A percentile compares a stretch with the other conserved stretches of the same genome.
These are phyloP conservation scores for Phytopythium oedochilum DNA, from an alignment of 352 stramenopile genomes.

Conservation along the genomic window DNA sequence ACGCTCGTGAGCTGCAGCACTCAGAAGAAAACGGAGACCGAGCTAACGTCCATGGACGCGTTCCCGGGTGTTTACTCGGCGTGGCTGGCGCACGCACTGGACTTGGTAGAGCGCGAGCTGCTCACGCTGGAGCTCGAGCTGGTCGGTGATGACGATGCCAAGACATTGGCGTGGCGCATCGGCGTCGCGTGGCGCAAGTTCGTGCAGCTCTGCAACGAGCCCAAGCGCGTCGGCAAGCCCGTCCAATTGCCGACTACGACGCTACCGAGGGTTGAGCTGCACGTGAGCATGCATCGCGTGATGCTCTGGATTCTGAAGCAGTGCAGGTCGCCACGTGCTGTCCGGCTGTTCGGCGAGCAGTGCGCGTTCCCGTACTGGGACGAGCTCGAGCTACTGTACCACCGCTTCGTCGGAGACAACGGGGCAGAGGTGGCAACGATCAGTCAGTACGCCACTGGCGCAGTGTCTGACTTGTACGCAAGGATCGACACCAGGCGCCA, in stretches of 20 bases:
- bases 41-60: slow-evolving; percentile 14
- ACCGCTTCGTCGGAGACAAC: slow-evolving; percentile 18
- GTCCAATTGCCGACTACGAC: slow-evolving; percentile 5
- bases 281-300: slow-evolving; percentile 28
- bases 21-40: neutral
- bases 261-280: slow-evolving; percentile 7
- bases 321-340: slow-evolving; percentile 3
- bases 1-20: neutral
- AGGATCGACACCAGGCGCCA: slow-evolving; percentile 38
- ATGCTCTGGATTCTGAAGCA: slow-evolving; percentile 59
- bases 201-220: slow-evolving; percentile 6
- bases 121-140: slow-evolving; percentile 31
- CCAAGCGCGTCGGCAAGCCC: neutral
- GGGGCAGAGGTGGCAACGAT: slow-evolving; percentile 5
- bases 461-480: slow-evolving; percentile 56
- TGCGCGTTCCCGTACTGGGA: slow-evolving; percentile 44
- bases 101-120: slow-evolving; percentile 20
- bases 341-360: slow-evolving; percentile 1
- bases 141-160: neutral
- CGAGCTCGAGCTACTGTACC: slow-evolving; percentile 50
- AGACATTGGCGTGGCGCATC: slow-evolving; percentile 20
- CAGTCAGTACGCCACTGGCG: slow-evolving; percentile 16
- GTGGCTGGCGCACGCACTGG: slow-evolving; percentile 12
- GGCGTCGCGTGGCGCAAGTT: slow-evolving; percentile 34
- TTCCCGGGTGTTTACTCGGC: slow-evolving; percentile 13